Percentiles rank a stretch among this genome's conserved stretches.
phyloP scores from a whole-genome alignment of 768 basidiomycete genomes.

The Russula virescens region DNA sequence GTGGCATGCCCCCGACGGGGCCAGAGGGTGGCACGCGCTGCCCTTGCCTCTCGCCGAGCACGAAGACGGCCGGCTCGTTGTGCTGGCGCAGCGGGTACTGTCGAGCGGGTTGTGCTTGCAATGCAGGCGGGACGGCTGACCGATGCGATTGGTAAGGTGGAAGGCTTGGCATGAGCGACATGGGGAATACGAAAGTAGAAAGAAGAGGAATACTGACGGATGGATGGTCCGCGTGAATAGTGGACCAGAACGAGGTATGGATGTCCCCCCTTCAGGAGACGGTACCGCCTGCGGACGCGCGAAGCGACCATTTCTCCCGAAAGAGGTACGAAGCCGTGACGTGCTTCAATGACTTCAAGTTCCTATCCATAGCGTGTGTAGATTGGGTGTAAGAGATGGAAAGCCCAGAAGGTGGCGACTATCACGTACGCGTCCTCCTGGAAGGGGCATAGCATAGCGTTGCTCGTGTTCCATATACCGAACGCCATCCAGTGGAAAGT shows the following conservation, averaged over 20 bases:
- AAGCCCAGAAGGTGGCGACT: neutral
- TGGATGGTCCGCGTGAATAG: slow-evolving; percentile 59
- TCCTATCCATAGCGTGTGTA: slow-evolving; percentile 42
- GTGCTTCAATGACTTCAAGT: slow-evolving; percentile 68
- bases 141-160: slow-evolving; percentile 9
- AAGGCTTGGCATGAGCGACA: neutral
- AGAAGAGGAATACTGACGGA: slow-evolving; percentile 43
- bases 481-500: slow-evolving; percentile 72
- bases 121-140: slow-evolving; percentile 52
- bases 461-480: slow-evolving; percentile 71
- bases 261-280: slow-evolving; percentile 67
- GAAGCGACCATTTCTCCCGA: slow-evolving; percentile 55
- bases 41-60: slow-evolving; percentile 66
- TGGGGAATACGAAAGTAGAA: neutral
- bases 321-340: slow-evolving; percentile 72
- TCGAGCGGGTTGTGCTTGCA: slow-evolving; percentile 59
- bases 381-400: neutral
- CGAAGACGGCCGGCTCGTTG: slow-evolving; percentile 62
- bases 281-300: slow-evolving; percentile 64
- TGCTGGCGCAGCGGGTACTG: slow-evolving; percentile 63
- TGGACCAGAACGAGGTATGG: slow-evolving; percentile 70
- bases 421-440: slow-evolving; percentile 46
- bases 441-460: slow-evolving; percentile 48
- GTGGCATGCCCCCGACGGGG: slow-evolving; percentile 8
- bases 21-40: slow-evolving; percentile 44